These are phyloP conservation scores for Penicillium sp. DNA, from an alignment of 2,329 filamentous ascomycete species.

Conservation along the genomic window DNA sequence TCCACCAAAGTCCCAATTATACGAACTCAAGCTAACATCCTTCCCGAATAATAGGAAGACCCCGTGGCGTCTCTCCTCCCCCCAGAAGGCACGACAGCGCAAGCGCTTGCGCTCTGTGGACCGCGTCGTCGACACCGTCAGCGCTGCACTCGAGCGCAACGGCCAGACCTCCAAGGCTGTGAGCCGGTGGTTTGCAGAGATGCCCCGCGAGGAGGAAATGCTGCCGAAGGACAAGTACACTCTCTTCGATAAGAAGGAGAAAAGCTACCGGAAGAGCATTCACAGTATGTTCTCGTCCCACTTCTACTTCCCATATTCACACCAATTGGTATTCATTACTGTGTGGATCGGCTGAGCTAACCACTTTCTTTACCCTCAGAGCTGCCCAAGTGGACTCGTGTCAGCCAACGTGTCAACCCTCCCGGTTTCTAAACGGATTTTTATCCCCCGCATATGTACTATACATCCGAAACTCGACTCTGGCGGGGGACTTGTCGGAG, in stretches of 20 bases:
- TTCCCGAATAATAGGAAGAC: constrained; percentile 69
- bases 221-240: constrained; percentile 95
- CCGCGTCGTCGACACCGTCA: constrained; percentile 78
- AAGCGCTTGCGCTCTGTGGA: constrained; percentile 82
- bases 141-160: constrained; percentile 71
- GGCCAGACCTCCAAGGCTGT: constrained; percentile 71
- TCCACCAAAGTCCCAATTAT: not conserved
- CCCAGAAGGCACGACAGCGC: constrained; percentile 86
- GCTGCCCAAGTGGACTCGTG: constrained; percentile 88
- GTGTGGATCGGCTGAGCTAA: not conserved
- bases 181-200: constrained; percentile 89
- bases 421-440: constrained; percentile 72
- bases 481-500: constrained; percentile 11
- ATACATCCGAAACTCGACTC: constrained; percentile 25
- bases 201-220: constrained; percentile 97
- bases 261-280: constrained; percentile 93
- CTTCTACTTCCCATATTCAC: not conserved
- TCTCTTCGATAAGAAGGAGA: constrained; percentile 94
- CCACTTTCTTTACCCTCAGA: constrained; percentile 51
- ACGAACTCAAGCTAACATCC: constrained; percentile 16
- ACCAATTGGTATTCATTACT: not conserved
- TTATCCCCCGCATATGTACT: constrained; percentile 28
- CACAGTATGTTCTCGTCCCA: constrained; percentile 70
- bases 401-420: constrained; percentile 90
- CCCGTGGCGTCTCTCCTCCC: constrained; percentile 89